Evolutionary conservation across 139 green algal genomes (phyloP), one percentile per base, ranked within the genome.

Genomic region (Chlamydomonas asymmetrica): DNA sequence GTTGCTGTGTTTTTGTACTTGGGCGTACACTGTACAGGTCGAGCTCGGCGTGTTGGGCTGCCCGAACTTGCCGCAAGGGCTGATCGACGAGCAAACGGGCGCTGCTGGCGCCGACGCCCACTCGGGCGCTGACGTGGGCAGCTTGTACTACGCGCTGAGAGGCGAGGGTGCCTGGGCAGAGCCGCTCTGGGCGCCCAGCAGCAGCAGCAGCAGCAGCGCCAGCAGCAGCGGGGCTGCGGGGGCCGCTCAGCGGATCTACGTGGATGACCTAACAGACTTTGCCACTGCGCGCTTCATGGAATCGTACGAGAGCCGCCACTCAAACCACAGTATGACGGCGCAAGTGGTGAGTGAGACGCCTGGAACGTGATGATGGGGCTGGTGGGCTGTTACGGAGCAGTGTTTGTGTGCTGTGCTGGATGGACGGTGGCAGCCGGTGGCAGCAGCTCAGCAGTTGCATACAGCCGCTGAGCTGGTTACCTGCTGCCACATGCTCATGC

Each of bases 21-120:
- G n/a, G n/a, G n/a, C n/a, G n/a, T n/a, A n/a, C n/a, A n/a, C n/a
- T n/a, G n/a, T 61, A 49, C 67, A 88, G 68, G 80, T 89, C 52
- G 84, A 92, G 66, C 63, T 97, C 71, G 95, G 95, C 31, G 92
- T 97, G 66, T 86, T 99, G 70, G 95, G 94, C 71, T 98, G 95
- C 83, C 95, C 95, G 68, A 99, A 99, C 87, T 81, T 99, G 80
- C 94, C 95, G 1, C 79, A 80, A 27, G 80, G 77, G 29, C 18
- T 76, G 54, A 50, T 31, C 22, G 79, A 84, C 23, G 66, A 80
- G 34, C 39, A 67, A 39, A 57, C 56, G 0, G 54, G 18, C 37
- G n/a, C n/a, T n/a, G 29, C n/a, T 13, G 69, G 70, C 4, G 57
- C 70, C 9, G 70, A 56, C 5, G 10, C n/a, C 56, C 56, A 37